A percentile compares a stretch with the other conserved stretches of the same genome.
Conservation (phyloP, 495 filamentous ascomycete species). For the Penicillium robsamsonii region DNA sequence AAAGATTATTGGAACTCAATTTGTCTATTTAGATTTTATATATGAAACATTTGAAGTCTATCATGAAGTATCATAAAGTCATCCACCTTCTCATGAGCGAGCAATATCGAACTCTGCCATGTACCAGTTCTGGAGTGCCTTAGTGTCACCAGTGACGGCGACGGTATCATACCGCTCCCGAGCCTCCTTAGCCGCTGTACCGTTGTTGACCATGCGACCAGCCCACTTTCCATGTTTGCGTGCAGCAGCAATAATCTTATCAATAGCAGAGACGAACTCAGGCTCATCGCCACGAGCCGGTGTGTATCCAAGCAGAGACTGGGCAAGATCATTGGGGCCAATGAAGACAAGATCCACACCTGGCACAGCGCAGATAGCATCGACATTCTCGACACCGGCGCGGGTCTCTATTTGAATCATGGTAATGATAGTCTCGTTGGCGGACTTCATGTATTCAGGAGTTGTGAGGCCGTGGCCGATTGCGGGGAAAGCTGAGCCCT, state of each 20-base stretch:
- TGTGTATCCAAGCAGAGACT: conserved; percentile 29
- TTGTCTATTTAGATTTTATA: background rate
- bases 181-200: conserved; percentile 25
- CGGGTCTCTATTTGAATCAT: conserved; percentile 36
- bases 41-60: background rate
- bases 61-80: background rate
- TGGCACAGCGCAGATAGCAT: conserved; percentile 28
- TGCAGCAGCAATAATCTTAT: conserved; percentile 33
- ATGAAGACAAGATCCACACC: conserved; percentile 37
- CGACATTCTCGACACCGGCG: conserved; percentile 32
- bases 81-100: conserved; percentile 21
- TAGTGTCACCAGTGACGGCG: conserved; percentile 34
- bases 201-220: conserved; percentile 32
- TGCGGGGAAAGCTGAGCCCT: conserved; percentile 25
- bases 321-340: conserved; percentile 36
- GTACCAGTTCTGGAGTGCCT: conserved; percentile 39
- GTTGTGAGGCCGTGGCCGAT: conserved; percentile 32
- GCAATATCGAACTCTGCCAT: conserved; percentile 35
- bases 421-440: conserved; percentile 33
- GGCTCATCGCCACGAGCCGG: conserved; percentile 34
- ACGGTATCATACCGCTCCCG: conserved; percentile 32
- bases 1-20: background rate
- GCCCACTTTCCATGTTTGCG: conserved; percentile 35
- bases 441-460: conserved; percentile 33
- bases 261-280: conserved; percentile 32